Evolutionary conservation across 225 moss, liverwort and hornwort species (phyloP).

Genomic region (Climacium dendroides): DNA sequence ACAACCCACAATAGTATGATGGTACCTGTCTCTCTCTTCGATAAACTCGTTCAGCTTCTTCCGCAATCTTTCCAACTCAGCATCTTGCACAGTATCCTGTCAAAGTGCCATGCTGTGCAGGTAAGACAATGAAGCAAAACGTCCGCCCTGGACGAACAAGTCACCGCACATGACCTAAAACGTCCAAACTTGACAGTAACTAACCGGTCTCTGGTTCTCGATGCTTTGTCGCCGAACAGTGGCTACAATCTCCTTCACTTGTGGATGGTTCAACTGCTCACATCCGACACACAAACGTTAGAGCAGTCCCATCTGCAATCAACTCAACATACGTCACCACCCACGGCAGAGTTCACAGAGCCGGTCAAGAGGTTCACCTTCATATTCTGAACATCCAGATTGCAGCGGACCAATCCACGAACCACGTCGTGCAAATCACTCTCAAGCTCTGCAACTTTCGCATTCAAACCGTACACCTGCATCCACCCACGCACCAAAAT

Average conservation of each 20-base stretch:
- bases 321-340: neutral
- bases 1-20: neutral
- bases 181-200: neutral
- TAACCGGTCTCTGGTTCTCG: conserved; percentile 29
- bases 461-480: conserved; percentile 76
- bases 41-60: conserved; percentile 63
- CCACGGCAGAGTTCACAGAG: neutral
- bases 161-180: neutral
- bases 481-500: neutral
- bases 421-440: conserved; percentile 87
- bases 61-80: conserved; percentile 54
- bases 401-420: conserved; percentile 59
- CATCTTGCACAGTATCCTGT: conserved; percentile 34
- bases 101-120: neutral
- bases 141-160: neutral
- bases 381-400: conserved; percentile 65
- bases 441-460: conserved; percentile 77
- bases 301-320: neutral
- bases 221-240: conserved; percentile 57
- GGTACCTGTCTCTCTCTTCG: conserved; percentile 75
- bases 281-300: neutral
- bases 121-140: neutral
- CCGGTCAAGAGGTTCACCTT: conserved; percentile 21
- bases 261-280: conserved; percentile 35
- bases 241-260: conserved; percentile 66